Conservation (phyloP, 2,329 filamentous ascomycete species). For the Apiospora kogelbergensis region DNA sequence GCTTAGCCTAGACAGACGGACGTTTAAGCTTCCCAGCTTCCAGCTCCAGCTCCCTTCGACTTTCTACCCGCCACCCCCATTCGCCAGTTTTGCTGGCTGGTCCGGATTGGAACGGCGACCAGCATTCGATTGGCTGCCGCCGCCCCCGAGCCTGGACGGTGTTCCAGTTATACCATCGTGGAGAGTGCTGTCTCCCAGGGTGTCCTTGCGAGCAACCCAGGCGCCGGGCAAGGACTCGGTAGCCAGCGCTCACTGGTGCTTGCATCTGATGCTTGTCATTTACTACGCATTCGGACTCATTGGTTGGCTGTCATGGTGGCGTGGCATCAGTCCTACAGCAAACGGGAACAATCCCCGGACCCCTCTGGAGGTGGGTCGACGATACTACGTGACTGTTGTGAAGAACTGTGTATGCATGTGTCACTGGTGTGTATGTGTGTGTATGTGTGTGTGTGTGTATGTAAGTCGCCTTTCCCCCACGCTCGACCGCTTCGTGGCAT, state of each 20-base stretch:
- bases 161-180: constrained; percentile 1
- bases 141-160: neutral
- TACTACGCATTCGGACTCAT: neutral
- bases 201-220: neutral
- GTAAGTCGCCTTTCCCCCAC: neutral
- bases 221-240: neutral
- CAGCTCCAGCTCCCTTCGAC: no score
- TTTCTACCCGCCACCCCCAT: neutral
- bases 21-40: neutral
- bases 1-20: neutral
- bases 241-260: constrained; percentile 10
- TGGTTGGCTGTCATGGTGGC: neutral
- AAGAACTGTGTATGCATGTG: no score
- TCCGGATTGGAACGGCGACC: neutral
- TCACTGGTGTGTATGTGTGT: neutral
- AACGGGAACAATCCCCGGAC: neutral
- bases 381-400: no score
- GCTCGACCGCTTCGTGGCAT: neutral
- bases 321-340: neutral
- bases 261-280: constrained; percentile 5
- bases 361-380: neutral
- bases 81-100: neutral
- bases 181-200: neutral
- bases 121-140: neutral
- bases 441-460: neutral